Base-by-base conservation (phyloP, 352 stramenopile species). In the Phytophthora tubulina region DNA sequence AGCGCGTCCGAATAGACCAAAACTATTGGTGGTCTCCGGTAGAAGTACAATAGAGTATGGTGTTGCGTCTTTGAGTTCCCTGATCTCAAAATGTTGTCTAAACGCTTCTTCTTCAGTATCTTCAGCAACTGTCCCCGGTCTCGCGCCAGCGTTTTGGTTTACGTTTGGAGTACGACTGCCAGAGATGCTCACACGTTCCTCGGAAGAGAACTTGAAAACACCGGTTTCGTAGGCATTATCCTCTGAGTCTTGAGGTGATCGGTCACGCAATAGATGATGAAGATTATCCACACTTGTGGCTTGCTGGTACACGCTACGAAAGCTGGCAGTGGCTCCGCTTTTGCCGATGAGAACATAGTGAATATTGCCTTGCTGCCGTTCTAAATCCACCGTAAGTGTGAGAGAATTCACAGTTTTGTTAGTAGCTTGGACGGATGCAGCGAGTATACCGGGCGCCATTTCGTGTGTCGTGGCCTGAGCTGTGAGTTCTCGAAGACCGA, bases 1-100 rank as follows among this genome's bases (percentile, higher is more conserved):
- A 2, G 79, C 73, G 4, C 66, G 49, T 1, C 85, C 82, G 38
- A 91, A 91, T 13, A 94, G 73, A 3, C 89, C 87, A 62, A 82
- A 75, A 46, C 89, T 96, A 4, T 59, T 63, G 15, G 75, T 75
- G 0, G 89, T 95, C 36, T 96, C 87, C 2, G 87, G 72, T 33
- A 96, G 67, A 9, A 96, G 38, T 30, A 74, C 72, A 42, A 96
- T 67, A 14, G 67, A 67, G 55, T 95, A 94, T 13, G 69, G 41
- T 0, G 84, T 85, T 32, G 76, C 71, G 31, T 91, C 86, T 3
- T 62, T 38, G 2, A 95, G 75, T 6, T 63, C 79, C 3, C 66
- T 59, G 50, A 95, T 70, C 8, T 78, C 39, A 54, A 89, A 84
- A 5, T 69, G 32, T 5, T 75, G 32, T 32, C 55, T 60, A 42